Conservation (phyloP, 768 basidiomycete genomes). For the Chalciporus chontae region DNA sequence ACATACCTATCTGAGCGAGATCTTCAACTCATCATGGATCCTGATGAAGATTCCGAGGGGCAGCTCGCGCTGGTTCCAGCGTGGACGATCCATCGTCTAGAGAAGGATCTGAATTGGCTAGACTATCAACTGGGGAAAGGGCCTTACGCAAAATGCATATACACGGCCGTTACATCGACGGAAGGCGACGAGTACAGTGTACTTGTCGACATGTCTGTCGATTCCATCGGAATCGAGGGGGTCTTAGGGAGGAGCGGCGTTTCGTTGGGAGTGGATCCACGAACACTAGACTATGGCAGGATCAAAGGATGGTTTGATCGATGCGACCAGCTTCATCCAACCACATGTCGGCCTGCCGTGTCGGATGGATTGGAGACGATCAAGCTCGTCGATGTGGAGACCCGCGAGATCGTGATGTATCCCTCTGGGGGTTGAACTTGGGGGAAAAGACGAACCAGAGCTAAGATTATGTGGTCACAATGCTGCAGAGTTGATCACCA, state of each 20-base stretch:
- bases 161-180: neutral
- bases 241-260: no score
- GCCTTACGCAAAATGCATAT: constrained; percentile 9
- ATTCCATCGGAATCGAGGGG: neutral
- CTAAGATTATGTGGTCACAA: neutral
- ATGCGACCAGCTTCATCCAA: neutral
- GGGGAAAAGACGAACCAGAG: neutral
- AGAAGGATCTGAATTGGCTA: neutral
- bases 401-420: neutral
- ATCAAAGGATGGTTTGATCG: neutral
- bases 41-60: neutral
- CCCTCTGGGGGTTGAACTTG: neutral
- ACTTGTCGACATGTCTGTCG: neutral
- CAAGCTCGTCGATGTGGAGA: neutral
- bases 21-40: neutral
- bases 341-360: neutral
- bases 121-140: neutral
- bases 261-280: neutral
- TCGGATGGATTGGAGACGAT: neutral
- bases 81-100: constrained; percentile 2
- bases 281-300: neutral
- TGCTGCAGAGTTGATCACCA: neutral
- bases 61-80: neutral
- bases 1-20: constrained; percentile 3
- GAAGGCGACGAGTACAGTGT: neutral